Base-by-base conservation (phyloP, 306 rosid genomes). In the Lathyrus oleraceus region DNA sequence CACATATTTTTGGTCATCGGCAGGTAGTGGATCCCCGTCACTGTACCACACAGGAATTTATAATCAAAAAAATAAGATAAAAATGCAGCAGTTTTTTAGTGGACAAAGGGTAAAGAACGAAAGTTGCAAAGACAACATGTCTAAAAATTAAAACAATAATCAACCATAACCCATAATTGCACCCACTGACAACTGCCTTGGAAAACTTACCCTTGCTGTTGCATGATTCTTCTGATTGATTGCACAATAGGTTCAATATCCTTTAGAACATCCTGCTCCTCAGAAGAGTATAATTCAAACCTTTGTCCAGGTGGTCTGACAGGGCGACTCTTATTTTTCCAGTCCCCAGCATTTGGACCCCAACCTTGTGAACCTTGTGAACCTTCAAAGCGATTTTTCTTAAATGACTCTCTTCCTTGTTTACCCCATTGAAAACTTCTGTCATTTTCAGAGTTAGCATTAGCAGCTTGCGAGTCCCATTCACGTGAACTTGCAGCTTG, bases 21-120 rank as follows among this genome's bases (percentile, higher is more conserved):
- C 83, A 67, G 89, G 76, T 23, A 94, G 67, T 1, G 95, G 96
- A 65, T 94, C 97, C 39, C 97, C 97, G 77, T 94, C 99, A 20
- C 66, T 88, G 77, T 88, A 91, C 85, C 52, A 78, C 20, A 62
- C 19, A 73, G 30, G 68, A 66, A 78, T 10, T 47, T 21, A 79
- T 59, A 60, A 77, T 52, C 61, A 71, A 12, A 82, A 69, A 43
- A 60, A 51, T 64, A 49, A 36, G 53, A 69, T 59, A 17, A 51
- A 70, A 71, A 25, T 9, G 62, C 8, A 23, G 21, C 32, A 28
- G 30, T 10, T 32, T 13, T 60, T 51, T 44, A 54, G 30, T 4
- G 11, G 36, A 57, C 49, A 20, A 38, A 5, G 60, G 36, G 60
- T 14, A 30, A 54, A 8, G 6, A 57, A 20, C 3, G 11, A 38